phyloP scores from a whole-genome alignment of 768 basidiomycete genomes.

The Russula emetica region DNA sequence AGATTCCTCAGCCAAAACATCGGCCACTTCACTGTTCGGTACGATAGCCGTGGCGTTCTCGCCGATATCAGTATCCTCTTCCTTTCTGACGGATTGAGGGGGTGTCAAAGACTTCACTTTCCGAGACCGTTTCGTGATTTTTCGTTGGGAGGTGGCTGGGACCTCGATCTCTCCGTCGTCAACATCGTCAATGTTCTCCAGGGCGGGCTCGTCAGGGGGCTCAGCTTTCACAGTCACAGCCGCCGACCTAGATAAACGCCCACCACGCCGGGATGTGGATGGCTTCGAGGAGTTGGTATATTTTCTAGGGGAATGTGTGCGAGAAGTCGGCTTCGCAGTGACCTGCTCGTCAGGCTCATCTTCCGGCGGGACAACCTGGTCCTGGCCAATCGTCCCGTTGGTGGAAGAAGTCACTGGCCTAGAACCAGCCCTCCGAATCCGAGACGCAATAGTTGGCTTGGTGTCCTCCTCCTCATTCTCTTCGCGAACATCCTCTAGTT shows the following conservation, averaged over 20 bases:
- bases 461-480: conserved; percentile 26
- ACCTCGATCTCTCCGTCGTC: neutral
- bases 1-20: neutral
- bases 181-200: conserved; percentile 18
- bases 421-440: conserved; percentile 9
- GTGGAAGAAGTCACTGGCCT: neutral
- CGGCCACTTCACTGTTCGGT: conserved; percentile 1
- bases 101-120: conserved; percentile 10
- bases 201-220: conserved; percentile 20
- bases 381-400: conserved; percentile 1
- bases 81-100: conserved; percentile 1
- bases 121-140: conserved; percentile 9
- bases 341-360: conserved; percentile 10
- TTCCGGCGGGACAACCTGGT: conserved; percentile 9
- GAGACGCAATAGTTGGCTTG: conserved; percentile 6
- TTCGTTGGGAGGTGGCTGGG: conserved; percentile 5
- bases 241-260: conserved; percentile 23
- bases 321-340: conserved; percentile 15
- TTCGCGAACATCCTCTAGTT: conserved; percentile 22
- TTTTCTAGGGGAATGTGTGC: conserved; percentile 6
- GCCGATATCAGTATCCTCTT: conserved; percentile 2
- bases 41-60: conserved; percentile 1
- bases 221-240: conserved; percentile 20
- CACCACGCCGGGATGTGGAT: conserved; percentile 20
- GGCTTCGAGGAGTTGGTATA: conserved; percentile 2